Percentiles rank a stretch among this genome's conserved stretches.
Conservation (phyloP, 2,329 filamentous ascomycete species). For the Thielaviopsis punctulata region DNA sequence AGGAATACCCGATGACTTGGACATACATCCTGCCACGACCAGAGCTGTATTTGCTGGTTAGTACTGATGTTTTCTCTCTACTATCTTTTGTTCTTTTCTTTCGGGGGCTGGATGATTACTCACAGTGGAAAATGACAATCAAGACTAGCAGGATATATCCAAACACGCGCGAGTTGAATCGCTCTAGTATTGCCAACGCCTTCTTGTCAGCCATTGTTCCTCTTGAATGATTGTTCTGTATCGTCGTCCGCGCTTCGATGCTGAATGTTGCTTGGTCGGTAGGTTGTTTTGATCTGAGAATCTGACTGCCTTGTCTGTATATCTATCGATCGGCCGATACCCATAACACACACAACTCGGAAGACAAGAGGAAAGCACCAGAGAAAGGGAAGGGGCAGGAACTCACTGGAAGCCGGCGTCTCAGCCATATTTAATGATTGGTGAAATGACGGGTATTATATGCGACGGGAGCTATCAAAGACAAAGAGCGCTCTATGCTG, state of each 20-base stretch:
- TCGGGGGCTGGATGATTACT: not conserved
- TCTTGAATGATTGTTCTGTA: not conserved
- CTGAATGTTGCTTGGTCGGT: not conserved
- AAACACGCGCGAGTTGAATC: constrained; percentile 11
- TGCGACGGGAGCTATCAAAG: not conserved
- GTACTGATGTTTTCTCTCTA: not conserved
- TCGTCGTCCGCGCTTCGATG: not conserved
- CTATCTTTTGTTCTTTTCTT: too few species aligned
- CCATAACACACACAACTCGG: not conserved
- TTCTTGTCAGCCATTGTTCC: constrained; percentile 6
- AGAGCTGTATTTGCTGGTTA: not conserved
- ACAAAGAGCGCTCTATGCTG: not conserved
- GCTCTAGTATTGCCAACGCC: constrained; percentile 3
- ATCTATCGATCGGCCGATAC: not conserved
- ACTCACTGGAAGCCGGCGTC: constrained; percentile 11
- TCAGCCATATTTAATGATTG: constrained; percentile 10
- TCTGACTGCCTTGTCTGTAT: not conserved
- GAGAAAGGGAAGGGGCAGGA: not conserved
- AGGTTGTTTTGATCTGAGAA: not conserved
- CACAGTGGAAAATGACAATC: constrained; percentile 12
- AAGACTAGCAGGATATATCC: constrained; percentile 10
- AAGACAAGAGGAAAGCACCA: not conserved
- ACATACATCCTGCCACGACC: constrained; percentile 12
- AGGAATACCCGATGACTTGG: constrained; percentile 10
- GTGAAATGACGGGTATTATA: not conserved